Percentiles rank a stretch among this genome's conserved stretches.
Evolutionary conservation across 1,139 yeast genomes (phyloP).

Genomic region (Yamadazyma triangularis): DNA sequence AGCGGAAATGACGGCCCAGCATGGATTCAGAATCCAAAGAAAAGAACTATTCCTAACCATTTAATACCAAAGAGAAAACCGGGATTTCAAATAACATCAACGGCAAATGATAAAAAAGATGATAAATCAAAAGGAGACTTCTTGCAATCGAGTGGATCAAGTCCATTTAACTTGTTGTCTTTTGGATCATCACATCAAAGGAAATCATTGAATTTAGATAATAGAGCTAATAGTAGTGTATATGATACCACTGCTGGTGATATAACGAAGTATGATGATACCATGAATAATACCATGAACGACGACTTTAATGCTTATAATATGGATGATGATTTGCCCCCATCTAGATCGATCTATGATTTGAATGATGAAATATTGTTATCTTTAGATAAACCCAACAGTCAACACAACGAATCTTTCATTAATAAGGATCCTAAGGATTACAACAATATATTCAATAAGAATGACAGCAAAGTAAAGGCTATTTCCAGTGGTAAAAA

Average conservation of each 20-base stretch:
- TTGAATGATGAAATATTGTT: conserved; percentile 40
- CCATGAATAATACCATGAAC: conserved; percentile 23
- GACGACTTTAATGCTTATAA: conserved; percentile 26
- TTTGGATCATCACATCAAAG: conserved; percentile 32
- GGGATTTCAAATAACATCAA: conserved; percentile 34
- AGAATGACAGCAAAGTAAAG: conserved; percentile 13
- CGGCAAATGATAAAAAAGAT: conserved; percentile 16
- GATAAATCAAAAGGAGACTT: conserved; percentile 8
- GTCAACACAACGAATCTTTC: conserved; percentile 27
- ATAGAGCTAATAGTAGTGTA: conserved; percentile 13
- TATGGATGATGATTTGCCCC: conserved; percentile 49
- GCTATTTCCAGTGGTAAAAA: conserved; percentile 6
- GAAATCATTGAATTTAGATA: conserved; percentile 15
- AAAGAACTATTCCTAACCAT: conserved; percentile 57
- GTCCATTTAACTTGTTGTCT: conserved; percentile 34
- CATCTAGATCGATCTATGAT: conserved; percentile 56
- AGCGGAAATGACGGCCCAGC: conserved; percentile 19
- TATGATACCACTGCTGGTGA: conserved; percentile 23
- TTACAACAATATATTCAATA: conserved; percentile 43
- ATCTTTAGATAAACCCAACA: conserved; percentile 23
- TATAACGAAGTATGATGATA: conserved; percentile 25
- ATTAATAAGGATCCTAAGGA: conserved; percentile 44
- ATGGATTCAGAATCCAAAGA: conserved; percentile 55
- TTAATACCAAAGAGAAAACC: conserved; percentile 41
- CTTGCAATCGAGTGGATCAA: conserved; percentile 10